These are phyloP conservation scores for Alternaria triticimaculans DNA, from an alignment of 2,329 filamentous ascomycete species.

Conservation along the genomic window DNA sequence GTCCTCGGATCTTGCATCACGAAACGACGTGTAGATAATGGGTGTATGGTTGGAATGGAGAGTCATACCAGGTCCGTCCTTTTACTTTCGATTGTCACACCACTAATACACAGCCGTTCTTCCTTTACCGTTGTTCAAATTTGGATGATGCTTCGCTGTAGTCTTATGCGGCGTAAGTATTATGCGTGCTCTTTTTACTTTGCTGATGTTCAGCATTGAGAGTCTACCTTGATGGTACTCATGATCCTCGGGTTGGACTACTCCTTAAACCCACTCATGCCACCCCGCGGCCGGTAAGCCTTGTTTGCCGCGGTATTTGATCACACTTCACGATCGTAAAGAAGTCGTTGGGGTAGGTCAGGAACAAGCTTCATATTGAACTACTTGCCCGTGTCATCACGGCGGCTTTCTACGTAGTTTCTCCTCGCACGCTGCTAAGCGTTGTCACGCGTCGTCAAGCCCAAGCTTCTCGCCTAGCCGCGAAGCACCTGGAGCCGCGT, in stretches of 20 bases:
- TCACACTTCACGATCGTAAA: background rate
- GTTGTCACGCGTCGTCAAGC: constrained; percentile 9
- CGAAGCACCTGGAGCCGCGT: constrained; percentile 20
- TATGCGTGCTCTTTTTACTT: background rate
- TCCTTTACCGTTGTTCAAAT: background rate
- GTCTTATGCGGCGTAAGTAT: background rate
- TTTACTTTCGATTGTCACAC: constrained; percentile 2
- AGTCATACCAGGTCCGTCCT: constrained; percentile 12
- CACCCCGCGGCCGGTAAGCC: constrained; percentile 7
- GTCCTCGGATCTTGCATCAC: constrained; percentile 29
- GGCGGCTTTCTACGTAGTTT: background rate
- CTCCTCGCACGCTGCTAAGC: background rate
- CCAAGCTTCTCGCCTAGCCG: constrained; percentile 23
- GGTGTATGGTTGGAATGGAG: constrained; percentile 10
- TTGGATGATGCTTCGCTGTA: background rate
- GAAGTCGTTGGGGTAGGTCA: background rate
- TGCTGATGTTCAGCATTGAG: background rate
- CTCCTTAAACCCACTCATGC: background rate
- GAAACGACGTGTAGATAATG: constrained; percentile 12
- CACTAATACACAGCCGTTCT: constrained; percentile 8
- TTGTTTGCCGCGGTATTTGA: constrained; percentile 3
- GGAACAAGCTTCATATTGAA: background rate
- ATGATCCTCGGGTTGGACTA: background rate
- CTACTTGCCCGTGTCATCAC: background rate
- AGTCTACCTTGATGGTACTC: background rate